Base-by-base conservation (phyloP, 2,329 filamentous ascomycete genomes). In the Penicillium sp. region DNA sequence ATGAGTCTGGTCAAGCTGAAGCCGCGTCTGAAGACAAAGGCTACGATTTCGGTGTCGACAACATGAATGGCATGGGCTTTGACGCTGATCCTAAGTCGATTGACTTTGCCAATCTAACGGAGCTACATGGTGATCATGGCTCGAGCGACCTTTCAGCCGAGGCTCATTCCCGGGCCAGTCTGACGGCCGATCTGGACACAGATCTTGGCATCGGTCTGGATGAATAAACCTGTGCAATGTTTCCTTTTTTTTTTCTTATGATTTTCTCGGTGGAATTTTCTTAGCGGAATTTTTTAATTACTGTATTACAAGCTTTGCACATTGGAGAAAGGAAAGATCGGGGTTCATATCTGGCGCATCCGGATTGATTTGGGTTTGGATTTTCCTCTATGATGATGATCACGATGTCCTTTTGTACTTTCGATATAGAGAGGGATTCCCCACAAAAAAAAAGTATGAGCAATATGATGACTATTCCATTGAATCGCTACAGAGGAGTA, bases 41-140 rank as follows among this genome's bases (percentile, higher is more conserved):
- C n/a, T 64, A 62, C 35, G 62, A 61, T 4, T 65, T 65, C 21
- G 58, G 58, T 14, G 39, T 69, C 29, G 59, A 63, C 31, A 63
- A 58, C 19, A 55, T 61, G 46, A 62, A 63, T 27, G 50, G 61
- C 23, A 59, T 67, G 58, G 59, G 57, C 13, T 66, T 66, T 31
- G 63, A 63, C 46, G 27, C 54, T 7, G 63, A 65, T n/a, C 29
- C 62, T 1, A 67, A 67, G 48, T 37, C 55, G 8, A 53, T 63
- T 26, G 64, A 66, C 50, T 65, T 66, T 33, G 58, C 62, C 16
- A 49, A 59, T 33, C 31, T 65, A 39, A 46, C 56, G 4, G 55
- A 64, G 23, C 37, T 25, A 13, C 48, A n/a, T 23, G 48, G 51
- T 21, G 57, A 59, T 50, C 58, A 44, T 45, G n/a, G 26, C 42